Evolutionary conservation across 169 alveolate species (phyloP), one percentile per base, ranked within the genome.

Genomic region (Amoebophrya sp.): DNA sequence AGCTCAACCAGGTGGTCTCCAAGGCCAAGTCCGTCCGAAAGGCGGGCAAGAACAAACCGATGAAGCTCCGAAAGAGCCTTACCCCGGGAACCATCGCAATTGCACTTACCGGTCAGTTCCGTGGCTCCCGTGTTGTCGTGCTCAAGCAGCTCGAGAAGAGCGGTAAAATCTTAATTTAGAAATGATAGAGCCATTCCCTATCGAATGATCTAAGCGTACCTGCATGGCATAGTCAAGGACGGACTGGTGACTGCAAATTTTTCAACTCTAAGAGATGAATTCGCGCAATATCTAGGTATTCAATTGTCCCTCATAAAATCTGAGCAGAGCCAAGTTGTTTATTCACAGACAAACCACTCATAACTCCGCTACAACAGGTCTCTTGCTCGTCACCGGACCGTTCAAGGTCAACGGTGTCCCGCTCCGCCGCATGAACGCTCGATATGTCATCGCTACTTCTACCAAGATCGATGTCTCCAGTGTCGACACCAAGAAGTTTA

Each of bases 51-150:
- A 65, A 65, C 83, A 90, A 36, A 40, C 89, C 92, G 29, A 24
- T 89, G 90, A 93, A 93, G 91, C 95, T 94, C 6, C 91, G 94
- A 23, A 41, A 53, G 40, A 41, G 92, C 41, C 78, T 94, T 41
- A 89, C 92, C 29, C 95, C 95, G 10, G 95, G 95, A 41, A 96
- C 97, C 89, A 98, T 98, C 36, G 96, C 98, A 90, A 97, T 98
- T 77, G 94, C 98, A 78, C 95, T 98, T 78, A 95, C 99, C 89
- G 99, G 99, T 41, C 97, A 98, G 94, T 98, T 96, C 97, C 96
- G 98, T 95, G 99, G 99, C 92, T 97, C 97, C 95, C 97, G 99
- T 93, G 99, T 98, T 53, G 98, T 98, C 47, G 97, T 96, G 96
- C 96, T 98, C 90, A 98, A 98, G 98, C 96, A 97, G 92, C 95